Conservation (phyloP, 176 grass and related monocot genomes). For the Rhipidocladum racemiflorum region DNA sequence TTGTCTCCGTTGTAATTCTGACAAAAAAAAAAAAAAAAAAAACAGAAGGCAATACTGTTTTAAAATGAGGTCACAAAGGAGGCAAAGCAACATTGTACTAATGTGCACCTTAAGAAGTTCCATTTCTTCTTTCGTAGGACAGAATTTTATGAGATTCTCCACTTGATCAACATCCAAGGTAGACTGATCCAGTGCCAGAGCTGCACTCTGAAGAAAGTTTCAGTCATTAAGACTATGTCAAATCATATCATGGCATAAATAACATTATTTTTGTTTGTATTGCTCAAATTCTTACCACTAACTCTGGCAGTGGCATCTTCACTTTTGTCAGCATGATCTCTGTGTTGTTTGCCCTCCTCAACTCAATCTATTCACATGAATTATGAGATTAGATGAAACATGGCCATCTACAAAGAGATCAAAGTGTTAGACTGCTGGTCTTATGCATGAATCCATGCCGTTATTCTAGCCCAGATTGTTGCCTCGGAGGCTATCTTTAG, state of each 20-base stretch:
- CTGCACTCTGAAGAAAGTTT: constrained; percentile 60
- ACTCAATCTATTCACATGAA: constrained; percentile 69
- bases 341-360: constrained; percentile 95
- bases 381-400: constrained; percentile 8
- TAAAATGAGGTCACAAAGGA: constrained; percentile 24
- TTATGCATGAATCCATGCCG: no score
- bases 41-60: constrained; percentile 11
- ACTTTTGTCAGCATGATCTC: constrained; percentile 99
- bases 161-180: constrained; percentile 98
- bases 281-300: constrained; percentile 71
- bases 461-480: no score
- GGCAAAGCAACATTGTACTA: constrained; percentile 29
- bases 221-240: constrained; percentile 9
- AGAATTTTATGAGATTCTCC: constrained; percentile 97
- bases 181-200: constrained; percentile 77
- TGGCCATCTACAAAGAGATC: neutral
- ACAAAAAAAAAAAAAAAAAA: neutral
- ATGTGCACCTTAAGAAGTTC: constrained; percentile 85
- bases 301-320: constrained; percentile 90
- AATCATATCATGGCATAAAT: constrained; percentile 17
- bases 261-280: neutral
- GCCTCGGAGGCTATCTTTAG: no score
- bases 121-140: constrained; percentile 99
- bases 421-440: no score
- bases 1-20: constrained; percentile 80